Percentiles rank a stretch among this genome's conserved stretches.
These are phyloP conservation scores for Starmera quercuum DNA, from an alignment of 805 yeast species.

Conservation along the genomic window DNA sequence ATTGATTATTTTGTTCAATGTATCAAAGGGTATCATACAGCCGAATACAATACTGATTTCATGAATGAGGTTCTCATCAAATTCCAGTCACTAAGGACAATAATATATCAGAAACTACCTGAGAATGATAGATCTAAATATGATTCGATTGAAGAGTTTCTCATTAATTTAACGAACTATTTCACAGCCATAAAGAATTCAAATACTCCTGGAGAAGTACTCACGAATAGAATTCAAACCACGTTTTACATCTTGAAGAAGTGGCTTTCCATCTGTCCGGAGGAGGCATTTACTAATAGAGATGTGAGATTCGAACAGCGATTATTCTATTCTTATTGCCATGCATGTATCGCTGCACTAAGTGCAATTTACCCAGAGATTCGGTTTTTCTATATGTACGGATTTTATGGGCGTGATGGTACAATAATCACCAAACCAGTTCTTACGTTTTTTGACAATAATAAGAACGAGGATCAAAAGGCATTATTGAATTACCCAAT, in stretches of 20 bases:
- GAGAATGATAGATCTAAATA: slow-evolving; percentile 7
- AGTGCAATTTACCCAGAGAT: slow-evolving; percentile 29
- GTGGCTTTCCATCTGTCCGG: slow-evolving; percentile 15
- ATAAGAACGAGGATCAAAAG: slow-evolving; percentile 6
- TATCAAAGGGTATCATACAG: slow-evolving; percentile 23
- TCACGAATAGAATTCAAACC: slow-evolving; percentile 16
- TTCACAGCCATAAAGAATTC: background rate
- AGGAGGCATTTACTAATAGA: slow-evolving; percentile 5
- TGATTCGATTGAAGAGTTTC: background rate
- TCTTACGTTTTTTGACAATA: slow-evolving; percentile 2
- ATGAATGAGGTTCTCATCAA: slow-evolving; percentile 21
- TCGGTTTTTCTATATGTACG: slow-evolving; percentile 25
- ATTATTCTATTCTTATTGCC: slow-evolving; percentile 24
- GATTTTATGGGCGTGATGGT: slow-evolving; percentile 29
- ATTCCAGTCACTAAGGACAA: slow-evolving; percentile 10
- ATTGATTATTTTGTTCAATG: slow-evolving; percentile 22
- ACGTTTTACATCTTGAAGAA: slow-evolving; percentile 18
- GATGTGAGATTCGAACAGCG: slow-evolving; percentile 9
- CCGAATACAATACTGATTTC: slow-evolving; percentile 22
- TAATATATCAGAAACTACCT: slow-evolving; percentile 9
- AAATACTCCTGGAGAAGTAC: background rate
- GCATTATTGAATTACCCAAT: slow-evolving; percentile 19
- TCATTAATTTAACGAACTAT: background rate
- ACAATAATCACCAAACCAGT: slow-evolving; percentile 16
- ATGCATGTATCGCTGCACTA: slow-evolving; percentile 23